Percentiles rank a stretch among this genome's conserved stretches.
These are phyloP conservation scores for Pseudoscleropodium purum DNA, from an alignment of 225 moss, liverwort and hornwort species.

Conservation along the genomic window DNA sequence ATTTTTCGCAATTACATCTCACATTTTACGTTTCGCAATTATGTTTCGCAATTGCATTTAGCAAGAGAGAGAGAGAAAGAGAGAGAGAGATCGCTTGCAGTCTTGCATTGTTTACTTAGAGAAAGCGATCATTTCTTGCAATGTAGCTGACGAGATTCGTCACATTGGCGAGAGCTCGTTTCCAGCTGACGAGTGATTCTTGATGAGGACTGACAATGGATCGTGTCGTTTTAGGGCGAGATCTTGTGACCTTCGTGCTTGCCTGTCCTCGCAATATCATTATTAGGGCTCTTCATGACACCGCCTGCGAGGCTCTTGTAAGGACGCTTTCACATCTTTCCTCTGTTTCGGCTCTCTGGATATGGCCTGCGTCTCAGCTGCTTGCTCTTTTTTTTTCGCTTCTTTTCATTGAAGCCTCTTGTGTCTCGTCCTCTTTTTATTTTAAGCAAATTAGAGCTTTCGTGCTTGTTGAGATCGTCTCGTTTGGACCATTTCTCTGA, in stretches of 20 bases:
- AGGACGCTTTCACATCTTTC: constrained; percentile 18
- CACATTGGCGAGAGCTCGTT: background rate
- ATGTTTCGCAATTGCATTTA: background rate
- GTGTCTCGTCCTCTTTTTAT: background rate
- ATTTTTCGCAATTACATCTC: background rate
- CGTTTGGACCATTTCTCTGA: background rate
- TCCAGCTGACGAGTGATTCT: background rate
- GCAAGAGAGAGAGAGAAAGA: background rate
- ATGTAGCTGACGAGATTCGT: background rate
- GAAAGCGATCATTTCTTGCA: background rate
- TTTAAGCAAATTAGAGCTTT: background rate
- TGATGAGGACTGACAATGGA: constrained; percentile 8
- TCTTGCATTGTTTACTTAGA: background rate
- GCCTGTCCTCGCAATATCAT: constrained; percentile 21
- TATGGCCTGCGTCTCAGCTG: background rate
- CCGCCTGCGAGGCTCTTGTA: background rate
- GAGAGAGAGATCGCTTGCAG: background rate
- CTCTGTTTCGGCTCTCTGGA: background rate
- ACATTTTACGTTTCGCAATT: background rate
- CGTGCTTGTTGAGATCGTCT: background rate
- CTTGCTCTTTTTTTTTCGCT: background rate
- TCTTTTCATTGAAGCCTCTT: background rate
- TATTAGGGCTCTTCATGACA: constrained; percentile 20
- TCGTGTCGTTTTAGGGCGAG: constrained; percentile 12
- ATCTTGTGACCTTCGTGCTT: constrained; percentile 16